phyloP scores from a whole-genome alignment of 1,284 basidiomycete genomes.

The Marasmius oreades region DNA sequence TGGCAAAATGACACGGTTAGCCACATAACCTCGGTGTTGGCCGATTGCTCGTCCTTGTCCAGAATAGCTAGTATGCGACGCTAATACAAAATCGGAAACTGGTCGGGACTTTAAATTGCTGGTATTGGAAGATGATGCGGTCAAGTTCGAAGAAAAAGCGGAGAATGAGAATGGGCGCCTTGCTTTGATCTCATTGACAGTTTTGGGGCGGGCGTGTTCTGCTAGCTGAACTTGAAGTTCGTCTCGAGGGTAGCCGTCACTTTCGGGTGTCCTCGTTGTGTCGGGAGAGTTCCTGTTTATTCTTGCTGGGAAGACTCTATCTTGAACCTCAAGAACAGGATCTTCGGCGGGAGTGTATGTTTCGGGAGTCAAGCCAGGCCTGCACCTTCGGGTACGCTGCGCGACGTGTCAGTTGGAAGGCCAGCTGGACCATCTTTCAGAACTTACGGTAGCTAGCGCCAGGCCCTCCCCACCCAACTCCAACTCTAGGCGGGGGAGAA shows the following conservation, averaged over 20 bases:
- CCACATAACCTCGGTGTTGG: neutral
- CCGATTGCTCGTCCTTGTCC: conserved; percentile 4
- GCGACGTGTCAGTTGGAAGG: neutral
- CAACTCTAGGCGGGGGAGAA: neutral
- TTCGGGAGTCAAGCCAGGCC: conserved; percentile 15
- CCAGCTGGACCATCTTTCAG: neutral
- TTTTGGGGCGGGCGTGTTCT: conserved; percentile 30
- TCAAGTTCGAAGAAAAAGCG: conserved; percentile 15
- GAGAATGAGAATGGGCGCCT: conserved; percentile 33
- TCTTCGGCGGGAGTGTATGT: conserved; percentile 14
- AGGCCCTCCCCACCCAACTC: neutral
- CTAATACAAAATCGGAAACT: conserved; percentile 18
- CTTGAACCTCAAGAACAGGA: neutral
- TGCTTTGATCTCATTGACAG: conserved; percentile 31
- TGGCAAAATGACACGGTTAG: conserved; percentile 5
- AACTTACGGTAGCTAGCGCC: conserved; percentile 10
- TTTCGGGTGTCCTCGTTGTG: neutral
- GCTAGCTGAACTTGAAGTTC: conserved; percentile 16
- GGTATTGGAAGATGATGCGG: conserved; percentile 11
- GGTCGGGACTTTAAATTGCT: conserved; percentile 18
- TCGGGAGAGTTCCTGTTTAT: neutral
- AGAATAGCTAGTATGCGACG: conserved; percentile 11
- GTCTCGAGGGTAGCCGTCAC: conserved; percentile 4
- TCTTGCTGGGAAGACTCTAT: neutral
- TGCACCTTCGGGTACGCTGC: conserved; percentile 10